Conservation (phyloP, 1,284 basidiomycete species). For the Polyporus tsugae region DNA sequence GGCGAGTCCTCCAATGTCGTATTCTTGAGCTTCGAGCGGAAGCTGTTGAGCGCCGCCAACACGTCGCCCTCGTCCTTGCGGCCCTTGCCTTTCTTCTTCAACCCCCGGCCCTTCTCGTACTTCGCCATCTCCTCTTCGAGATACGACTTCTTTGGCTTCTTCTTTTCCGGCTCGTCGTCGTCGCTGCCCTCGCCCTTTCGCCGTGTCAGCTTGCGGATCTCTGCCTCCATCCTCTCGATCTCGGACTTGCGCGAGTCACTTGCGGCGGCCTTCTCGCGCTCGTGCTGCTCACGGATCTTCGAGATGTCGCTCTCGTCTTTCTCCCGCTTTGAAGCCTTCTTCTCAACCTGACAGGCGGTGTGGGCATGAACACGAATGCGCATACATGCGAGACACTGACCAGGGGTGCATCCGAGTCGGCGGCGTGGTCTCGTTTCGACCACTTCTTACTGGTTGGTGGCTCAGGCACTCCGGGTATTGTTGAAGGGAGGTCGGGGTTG, state of each 20-base stretch:
- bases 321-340: constrained; percentile 49
- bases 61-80: constrained; percentile 81
- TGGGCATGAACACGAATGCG: constrained; percentile 1
- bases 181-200: constrained; percentile 61
- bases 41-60: constrained; percentile 74
- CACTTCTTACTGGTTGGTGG: constrained; percentile 32
- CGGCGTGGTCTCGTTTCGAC: constrained; percentile 33
- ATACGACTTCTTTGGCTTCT: constrained; percentile 73
- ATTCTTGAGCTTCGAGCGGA: constrained; percentile 73
- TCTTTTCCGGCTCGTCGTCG: constrained; percentile 64
- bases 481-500: constrained; percentile 42
- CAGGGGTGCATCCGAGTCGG: constrained; percentile 22
- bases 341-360: constrained; percentile 38
- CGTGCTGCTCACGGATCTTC: constrained; percentile 79
- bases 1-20: constrained; percentile 45
- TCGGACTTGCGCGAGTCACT: constrained; percentile 78
- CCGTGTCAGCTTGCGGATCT: constrained; percentile 78
- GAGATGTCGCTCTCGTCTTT: constrained; percentile 56
- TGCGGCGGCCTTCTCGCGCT: constrained; percentile 64
- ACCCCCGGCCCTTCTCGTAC: constrained; percentile 73
- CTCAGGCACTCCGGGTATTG: constrained; percentile 36
- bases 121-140: constrained; percentile 83
- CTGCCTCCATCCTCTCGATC: constrained; percentile 88
- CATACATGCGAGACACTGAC: constrained; percentile 8
- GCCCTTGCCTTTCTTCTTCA: constrained; percentile 66